phyloP scores from a whole-genome alignment of 441 rosid species.

The Pelargonium fulgidum region DNA sequence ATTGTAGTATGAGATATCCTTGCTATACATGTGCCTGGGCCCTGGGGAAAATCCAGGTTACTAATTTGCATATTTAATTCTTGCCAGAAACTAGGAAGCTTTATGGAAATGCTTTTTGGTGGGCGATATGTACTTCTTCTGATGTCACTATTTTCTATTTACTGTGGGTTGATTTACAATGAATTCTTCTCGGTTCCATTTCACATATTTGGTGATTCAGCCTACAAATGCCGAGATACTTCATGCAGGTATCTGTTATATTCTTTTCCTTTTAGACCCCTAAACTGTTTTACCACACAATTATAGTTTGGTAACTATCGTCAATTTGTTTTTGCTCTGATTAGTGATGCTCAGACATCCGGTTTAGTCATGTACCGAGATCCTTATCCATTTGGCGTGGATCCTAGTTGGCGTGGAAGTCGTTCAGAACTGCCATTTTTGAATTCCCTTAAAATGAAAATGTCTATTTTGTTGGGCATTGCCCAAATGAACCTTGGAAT shows the following conservation, averaged over 20 bases:
- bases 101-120: conserved; percentile 92
- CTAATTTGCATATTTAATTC: conserved; percentile 3
- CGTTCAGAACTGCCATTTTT: conserved; percentile 89
- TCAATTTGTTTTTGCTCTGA: neutral
- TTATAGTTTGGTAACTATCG: no score
- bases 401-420: conserved; percentile 87
- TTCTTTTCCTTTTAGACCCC: neutral
- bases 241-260: conserved; percentile 59
- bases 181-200: conserved; percentile 92
- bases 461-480: conserved; percentile 95
- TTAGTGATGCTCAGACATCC: conserved; percentile 66
- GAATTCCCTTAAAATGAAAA: conserved; percentile 94
- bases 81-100: conserved; percentile 56
- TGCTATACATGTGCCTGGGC: no score
- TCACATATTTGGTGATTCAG: conserved; percentile 71
- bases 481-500: conserved; percentile 98
- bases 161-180: conserved; percentile 82
- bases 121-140: conserved; percentile 90
- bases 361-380: conserved; percentile 62
- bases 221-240: conserved; percentile 84
- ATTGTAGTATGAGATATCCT: no score
- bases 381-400: conserved; percentile 88
- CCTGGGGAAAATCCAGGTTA: no score
- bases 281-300: neutral
- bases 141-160: conserved; percentile 93